Evolutionary conservation across 176 grass and related monocot species (phyloP), one percentile per base, ranked within the genome.

Genomic region (Hordeum marinum): DNA sequence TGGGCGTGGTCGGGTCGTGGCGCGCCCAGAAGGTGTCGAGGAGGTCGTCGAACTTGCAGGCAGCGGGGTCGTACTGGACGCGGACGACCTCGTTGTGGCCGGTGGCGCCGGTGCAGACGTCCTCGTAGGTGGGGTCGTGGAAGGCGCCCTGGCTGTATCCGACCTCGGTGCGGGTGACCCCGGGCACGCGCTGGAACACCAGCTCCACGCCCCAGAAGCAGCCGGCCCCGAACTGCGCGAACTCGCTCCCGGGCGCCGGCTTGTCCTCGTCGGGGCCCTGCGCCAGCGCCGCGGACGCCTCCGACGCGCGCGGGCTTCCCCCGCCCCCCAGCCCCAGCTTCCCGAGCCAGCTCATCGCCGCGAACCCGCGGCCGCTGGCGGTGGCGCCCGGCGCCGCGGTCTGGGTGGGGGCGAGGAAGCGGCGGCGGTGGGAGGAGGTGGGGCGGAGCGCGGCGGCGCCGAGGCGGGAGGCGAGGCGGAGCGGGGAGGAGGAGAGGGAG

Each of bases 191-290:
- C 88, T 99, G 96, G 91, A 99, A 96, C 69, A 54, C 82, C 36
- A 99, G 93, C 88, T 99, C 96, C 41, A 99, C 96, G 67, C 96
- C 88, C 96, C 96, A 99, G 86, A 99, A 99, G 89, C 96, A 99
- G 1, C 96, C 96, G 8, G 96, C 96, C 34, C 88, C 96, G 76
- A 99, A 94, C 80, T 99, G 96, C 26, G 96, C 88, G 81, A 99
- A 96, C 88, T 92, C 81, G 86, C 83, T 77, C 34, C 96, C 93
- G 8, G 93, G 89, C 46, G 90, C 88, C 39, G 96, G 93, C 61
- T 57, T 70, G 83, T 99, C 93, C 59, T 96, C 93, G 89, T 99
- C 96, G 63, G 93, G 90, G 1, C 83, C 91, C 84, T 96, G 96
- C 80, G 96, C 96, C 68, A 99, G 85, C 83, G 96, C 87, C 42